Percentiles rank a stretch among this genome's conserved stretches.
phyloP scores from a whole-genome alignment of 2,329 filamentous ascomycete species.

The Exophiala sp. region DNA sequence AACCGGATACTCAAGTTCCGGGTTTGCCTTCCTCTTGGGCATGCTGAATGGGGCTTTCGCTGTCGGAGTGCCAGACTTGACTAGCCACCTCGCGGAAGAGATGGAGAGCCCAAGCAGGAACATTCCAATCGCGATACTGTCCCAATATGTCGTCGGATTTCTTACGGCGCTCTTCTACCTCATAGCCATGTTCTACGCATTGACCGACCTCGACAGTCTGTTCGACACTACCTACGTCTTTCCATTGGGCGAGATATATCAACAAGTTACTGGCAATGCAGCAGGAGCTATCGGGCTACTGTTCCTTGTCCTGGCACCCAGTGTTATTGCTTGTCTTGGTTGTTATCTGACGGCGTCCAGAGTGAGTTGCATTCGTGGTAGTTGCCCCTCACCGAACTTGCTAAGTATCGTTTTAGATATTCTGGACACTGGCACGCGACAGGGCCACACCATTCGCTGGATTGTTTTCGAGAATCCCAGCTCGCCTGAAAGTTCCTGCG shows the following conservation, averaged over 20 bases:
- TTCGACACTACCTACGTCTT: constrained; percentile 42
- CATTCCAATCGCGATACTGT: constrained; percentile 46
- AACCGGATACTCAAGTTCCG: constrained; percentile 41
- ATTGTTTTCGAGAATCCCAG: constrained; percentile 40
- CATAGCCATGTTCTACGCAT: constrained; percentile 50
- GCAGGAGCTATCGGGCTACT: constrained; percentile 52
- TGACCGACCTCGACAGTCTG: constrained; percentile 42
- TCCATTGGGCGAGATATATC: constrained; percentile 65
- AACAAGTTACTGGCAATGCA: constrained; percentile 52
- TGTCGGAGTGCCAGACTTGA: constrained; percentile 63
- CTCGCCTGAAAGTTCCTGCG: constrained; percentile 42
- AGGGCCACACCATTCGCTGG: constrained; percentile 42
- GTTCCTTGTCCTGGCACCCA: constrained; percentile 53
- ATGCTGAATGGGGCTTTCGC: constrained; percentile 68
- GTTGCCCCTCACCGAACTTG: neutral
- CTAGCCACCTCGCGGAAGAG: constrained; percentile 63
- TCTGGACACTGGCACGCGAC: constrained; percentile 45
- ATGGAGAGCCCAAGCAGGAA: constrained; percentile 60
- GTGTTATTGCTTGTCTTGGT: constrained; percentile 24
- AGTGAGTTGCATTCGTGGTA: neutral
- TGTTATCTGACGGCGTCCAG: constrained; percentile 10
- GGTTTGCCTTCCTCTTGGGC: constrained; percentile 63
- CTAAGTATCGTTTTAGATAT: constrained; percentile 1
- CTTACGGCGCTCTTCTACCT: constrained; percentile 47
- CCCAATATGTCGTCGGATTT: constrained; percentile 48